These are phyloP conservation scores for Solanum dulcamara DNA, from an alignment of 257 asterid genomes.

Conservation along the genomic window DNA sequence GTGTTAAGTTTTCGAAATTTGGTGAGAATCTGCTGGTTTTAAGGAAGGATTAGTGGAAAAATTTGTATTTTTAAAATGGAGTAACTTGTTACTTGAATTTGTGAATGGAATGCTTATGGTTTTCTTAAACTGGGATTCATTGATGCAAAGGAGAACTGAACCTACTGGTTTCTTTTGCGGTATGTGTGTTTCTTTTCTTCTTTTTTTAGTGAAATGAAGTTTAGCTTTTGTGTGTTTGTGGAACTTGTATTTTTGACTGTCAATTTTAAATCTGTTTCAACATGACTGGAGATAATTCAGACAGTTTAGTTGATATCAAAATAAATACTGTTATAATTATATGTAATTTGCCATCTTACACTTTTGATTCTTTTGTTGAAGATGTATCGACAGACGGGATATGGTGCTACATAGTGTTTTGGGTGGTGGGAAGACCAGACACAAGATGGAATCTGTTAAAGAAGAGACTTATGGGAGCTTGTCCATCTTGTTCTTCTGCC, in stretches of 20 bases:
- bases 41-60: neutral
- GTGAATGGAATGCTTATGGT: neutral
- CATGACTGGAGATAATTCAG: neutral
- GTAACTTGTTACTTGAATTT: neutral
- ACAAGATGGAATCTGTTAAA: slow-evolving; percentile 74
- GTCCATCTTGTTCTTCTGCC: slow-evolving; percentile 61
- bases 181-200: neutral
- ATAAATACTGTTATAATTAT: neutral
- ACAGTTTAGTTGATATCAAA: neutral
- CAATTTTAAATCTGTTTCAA: neutral
- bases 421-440: slow-evolving; percentile 50
- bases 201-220: neutral
- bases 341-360: neutral
- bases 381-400: slow-evolving; percentile 90
- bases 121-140: neutral
- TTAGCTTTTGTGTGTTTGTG: neutral
- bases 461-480: slow-evolving; percentile 69
- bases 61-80: neutral
- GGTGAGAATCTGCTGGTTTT: neutral
- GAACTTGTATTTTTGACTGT: neutral
- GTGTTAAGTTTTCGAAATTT: neutral
- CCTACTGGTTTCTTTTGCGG: neutral
- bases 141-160: neutral
- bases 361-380: slow-evolving; percentile 10
- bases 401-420: slow-evolving; percentile 89